Conservation (phyloP, 495 filamentous ascomycete genomes). For the Paragyromitra xinjiangensis region DNA sequence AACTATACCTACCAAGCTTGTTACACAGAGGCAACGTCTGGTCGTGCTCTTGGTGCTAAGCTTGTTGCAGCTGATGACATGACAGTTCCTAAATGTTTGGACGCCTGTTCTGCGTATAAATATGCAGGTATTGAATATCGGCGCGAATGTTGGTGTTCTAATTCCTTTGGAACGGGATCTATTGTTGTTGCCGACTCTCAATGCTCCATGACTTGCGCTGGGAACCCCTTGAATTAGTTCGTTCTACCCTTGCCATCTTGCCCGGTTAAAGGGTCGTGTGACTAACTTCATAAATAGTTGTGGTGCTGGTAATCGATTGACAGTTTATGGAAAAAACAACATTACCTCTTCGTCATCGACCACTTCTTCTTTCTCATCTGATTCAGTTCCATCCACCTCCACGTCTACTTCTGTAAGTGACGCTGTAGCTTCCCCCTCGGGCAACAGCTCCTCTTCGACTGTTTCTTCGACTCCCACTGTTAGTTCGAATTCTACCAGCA, state of each 20-base stretch:
- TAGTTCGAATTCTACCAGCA: neutral
- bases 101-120: slow-evolving; percentile 54
- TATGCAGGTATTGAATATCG: slow-evolving; percentile 59
- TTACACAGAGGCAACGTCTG: slow-evolving; percentile 56
- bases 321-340: slow-evolving; percentile 32
- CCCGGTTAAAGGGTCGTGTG: neutral
- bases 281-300: slow-evolving; percentile 35
- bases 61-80: slow-evolving; percentile 34
- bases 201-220: slow-evolving; percentile 31
- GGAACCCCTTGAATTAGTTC: slow-evolving; percentile 35
- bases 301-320: slow-evolving; percentile 50
- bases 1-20: slow-evolving; percentile 56
- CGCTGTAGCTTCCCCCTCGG: neutral
- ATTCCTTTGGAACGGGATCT: slow-evolving; percentile 28
- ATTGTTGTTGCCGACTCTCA: slow-evolving; percentile 25
- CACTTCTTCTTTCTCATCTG: too few relatives aligned
- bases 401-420: neutral
- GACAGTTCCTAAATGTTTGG: slow-evolving; percentile 54
- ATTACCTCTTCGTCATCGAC: neutral
- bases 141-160: slow-evolving; percentile 42
- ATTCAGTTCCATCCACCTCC: neutral
- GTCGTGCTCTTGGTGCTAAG: slow-evolving; percentile 52
- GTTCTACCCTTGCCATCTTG: neutral
- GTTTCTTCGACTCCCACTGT: neutral
- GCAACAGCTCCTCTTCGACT: neutral